A percentile compares a stretch with the other conserved stretches of the same genome.
Conservation (phyloP, 768 basidiomycete species). For the Mycena albidolilacea region DNA sequence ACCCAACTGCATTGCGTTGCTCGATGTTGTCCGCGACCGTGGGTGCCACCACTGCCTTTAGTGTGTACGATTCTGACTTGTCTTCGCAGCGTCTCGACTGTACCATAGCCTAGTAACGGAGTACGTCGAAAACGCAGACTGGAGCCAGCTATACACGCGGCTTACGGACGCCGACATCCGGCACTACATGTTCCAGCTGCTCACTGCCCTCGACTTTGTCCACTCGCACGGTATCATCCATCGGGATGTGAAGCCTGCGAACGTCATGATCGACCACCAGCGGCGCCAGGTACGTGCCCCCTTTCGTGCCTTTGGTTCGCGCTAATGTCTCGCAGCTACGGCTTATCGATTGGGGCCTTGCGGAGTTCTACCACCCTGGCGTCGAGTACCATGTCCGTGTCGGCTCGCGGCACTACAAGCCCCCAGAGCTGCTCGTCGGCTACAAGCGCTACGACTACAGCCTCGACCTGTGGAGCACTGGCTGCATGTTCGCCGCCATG, state of each 20-base stretch:
- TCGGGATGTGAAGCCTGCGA: slow-evolving; percentile 62
- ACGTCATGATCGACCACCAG: slow-evolving; percentile 82
- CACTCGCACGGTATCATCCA: slow-evolving; percentile 75
- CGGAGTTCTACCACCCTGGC: slow-evolving; percentile 82
- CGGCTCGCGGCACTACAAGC: slow-evolving; percentile 69
- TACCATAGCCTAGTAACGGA: slow-evolving; percentile 79
- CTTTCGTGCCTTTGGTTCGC: neutral
- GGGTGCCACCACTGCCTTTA: slow-evolving; percentile 19
- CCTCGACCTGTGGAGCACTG: slow-evolving; percentile 81
- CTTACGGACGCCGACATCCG: slow-evolving; percentile 78
- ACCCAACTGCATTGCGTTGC: slow-evolving; percentile 74
- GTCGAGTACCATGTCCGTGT: slow-evolving; percentile 83
- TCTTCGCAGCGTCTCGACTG: slow-evolving; percentile 57
- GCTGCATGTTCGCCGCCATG: slow-evolving; percentile 86
- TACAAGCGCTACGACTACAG: slow-evolving; percentile 83
- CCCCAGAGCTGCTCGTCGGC: slow-evolving; percentile 79
- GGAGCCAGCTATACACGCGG: slow-evolving; percentile 69
- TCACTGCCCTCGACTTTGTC: slow-evolving; percentile 81
- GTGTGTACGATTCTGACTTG: neutral
- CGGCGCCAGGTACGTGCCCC: slow-evolving; percentile 66
- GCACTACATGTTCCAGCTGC: slow-evolving; percentile 76
- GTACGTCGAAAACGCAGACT: slow-evolving; percentile 78
- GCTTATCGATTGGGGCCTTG: slow-evolving; percentile 84
- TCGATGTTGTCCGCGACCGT: slow-evolving; percentile 79
- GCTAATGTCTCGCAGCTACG: slow-evolving; percentile 53